Evolutionary conservation across 2,329 filamentous ascomycete species (phyloP).

Genomic region (Cercospora sp.): DNA sequence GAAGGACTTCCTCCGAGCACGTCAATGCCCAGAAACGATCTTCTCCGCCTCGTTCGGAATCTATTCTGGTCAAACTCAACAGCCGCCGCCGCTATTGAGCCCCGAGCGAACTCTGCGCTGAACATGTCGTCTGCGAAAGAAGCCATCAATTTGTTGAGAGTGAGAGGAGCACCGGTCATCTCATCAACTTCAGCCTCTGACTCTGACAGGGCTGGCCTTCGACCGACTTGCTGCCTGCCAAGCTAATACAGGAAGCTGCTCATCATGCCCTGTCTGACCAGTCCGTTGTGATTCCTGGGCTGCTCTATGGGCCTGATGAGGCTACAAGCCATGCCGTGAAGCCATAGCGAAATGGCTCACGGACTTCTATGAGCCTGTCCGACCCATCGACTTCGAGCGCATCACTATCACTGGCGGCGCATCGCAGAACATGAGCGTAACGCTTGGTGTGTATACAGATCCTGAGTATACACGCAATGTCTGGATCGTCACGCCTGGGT

Average conservation of each 20-base stretch:
- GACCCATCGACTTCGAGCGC: constrained; percentile 55
- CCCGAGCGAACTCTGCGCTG: not conserved
- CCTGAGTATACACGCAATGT: constrained; percentile 71
- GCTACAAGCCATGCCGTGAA: constrained; percentile 68
- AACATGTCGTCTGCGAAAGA: constrained; percentile 11
- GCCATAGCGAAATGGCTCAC: constrained; percentile 71
- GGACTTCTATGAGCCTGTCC: constrained; percentile 55
- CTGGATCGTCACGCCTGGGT: constrained; percentile 81
- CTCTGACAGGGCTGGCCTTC: constrained; percentile 60
- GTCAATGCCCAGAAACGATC: constrained; percentile 14
- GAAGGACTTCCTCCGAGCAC: not conserved
- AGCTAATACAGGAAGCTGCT: constrained; percentile 62
- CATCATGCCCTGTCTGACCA: constrained; percentile 62
- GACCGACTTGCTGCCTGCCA: constrained; percentile 64
- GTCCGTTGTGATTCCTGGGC: constrained; percentile 59
- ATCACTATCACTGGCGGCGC: constrained; percentile 85
- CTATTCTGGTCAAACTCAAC: constrained; percentile 7
- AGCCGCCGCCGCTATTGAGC: constrained; percentile 1
- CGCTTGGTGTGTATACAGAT: constrained; percentile 80
- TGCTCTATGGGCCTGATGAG: constrained; percentile 77
- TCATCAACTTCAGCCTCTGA: not conserved
- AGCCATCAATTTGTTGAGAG: constrained; percentile 64
- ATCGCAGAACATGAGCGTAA: constrained; percentile 74
- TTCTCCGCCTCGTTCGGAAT: constrained; percentile 20
- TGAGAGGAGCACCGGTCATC: not conserved